Evolutionary conservation across 2,329 filamentous ascomycete genomes (phyloP), one percentile per base, ranked within the genome.

Genomic region (Neodidymelliopsis sp.): DNA sequence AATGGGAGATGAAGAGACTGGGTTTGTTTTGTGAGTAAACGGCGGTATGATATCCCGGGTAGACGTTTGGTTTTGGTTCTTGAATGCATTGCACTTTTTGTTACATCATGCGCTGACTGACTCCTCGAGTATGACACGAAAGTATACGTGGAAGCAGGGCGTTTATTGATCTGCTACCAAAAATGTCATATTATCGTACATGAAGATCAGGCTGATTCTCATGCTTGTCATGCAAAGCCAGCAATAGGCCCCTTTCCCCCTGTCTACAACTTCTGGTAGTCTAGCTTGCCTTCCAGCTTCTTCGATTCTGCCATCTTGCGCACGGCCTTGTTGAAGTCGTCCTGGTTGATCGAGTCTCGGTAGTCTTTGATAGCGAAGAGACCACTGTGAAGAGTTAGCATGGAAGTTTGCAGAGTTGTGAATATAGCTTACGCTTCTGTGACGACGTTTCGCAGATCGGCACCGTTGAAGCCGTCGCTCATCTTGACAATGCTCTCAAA

Each of bases 401-500:
- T 53, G n/a, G 18, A 19, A n/a, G n/a, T 28, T 28, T n/a, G 19
- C 18, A 9, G 16, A 6, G 18, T 11, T 22, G 9, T 30, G 27
- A 18, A 13, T 3, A 5, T 4, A 28, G 86, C 91, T 81, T 84
- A 96, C 91, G 94, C 94, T 82, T 99, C 94, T 11, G 94, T 99
- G 41, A 99, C 92, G 41, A 99, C 92, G 71, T 99, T 99, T 69
- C 94, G 84, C 80, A 99, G 77, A 84, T 99, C 94, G 39, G 94
- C 94, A 71, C 94, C 94, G 76, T 99, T 99, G 66, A 99, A 83
- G 20, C 93, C 92, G 70, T 99, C 94, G 65, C 92, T 97, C 94
- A 99, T 99, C 86, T 99, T 99, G 62, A 99, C 94, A 52, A 99
- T 91, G 66, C 91, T 97, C 83, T 99, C 94, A 70, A 96, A 99